Evolutionary conservation across 768 basidiomycete genomes (phyloP).

Genomic region (Rhodotorula babjevae): DNA sequence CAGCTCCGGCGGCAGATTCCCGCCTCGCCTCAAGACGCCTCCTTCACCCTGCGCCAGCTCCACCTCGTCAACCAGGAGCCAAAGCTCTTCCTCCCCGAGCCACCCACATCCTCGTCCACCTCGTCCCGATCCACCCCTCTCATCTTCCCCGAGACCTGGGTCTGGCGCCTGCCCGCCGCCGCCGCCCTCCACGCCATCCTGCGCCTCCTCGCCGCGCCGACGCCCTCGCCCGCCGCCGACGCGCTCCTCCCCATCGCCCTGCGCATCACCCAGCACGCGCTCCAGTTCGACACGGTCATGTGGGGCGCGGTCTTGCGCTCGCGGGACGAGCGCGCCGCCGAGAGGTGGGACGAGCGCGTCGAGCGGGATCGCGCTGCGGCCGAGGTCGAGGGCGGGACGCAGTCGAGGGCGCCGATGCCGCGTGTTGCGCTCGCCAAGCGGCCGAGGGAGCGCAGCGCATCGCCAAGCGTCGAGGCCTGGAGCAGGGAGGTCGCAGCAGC

Average conservation of each 20-base stretch:
- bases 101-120: not conserved
- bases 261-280: conserved; percentile 19
- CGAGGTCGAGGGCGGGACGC: not conserved
- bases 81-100: conserved; percentile 11
- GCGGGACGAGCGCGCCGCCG: not conserved
- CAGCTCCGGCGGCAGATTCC: conserved; percentile 19
- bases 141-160: conserved; percentile 17
- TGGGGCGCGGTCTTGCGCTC: conserved; percentile 12
- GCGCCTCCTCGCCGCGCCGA: not conserved
- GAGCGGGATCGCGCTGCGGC: not conserved
- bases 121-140: not conserved
- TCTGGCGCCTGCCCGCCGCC: conserved; percentile 30
- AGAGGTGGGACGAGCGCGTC: conserved; percentile 13
- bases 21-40: conserved; percentile 13
- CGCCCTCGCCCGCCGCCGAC: not conserved
- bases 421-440: not conserved
- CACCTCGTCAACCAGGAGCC: conserved; percentile 25
- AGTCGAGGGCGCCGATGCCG: not conserved
- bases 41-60: conserved; percentile 36
- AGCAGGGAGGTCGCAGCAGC: no score
- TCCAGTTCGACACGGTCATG: conserved; percentile 30
- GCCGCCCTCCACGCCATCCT: conserved; percentile 29
- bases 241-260: conserved; percentile 29
- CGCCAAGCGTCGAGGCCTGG: not conserved
- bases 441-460: not conserved